Percentiles rank a stretch among this genome's conserved stretches.
Evolutionary conservation across 345 rosid species (phyloP).

Genomic region (Linum trigynum): DNA sequence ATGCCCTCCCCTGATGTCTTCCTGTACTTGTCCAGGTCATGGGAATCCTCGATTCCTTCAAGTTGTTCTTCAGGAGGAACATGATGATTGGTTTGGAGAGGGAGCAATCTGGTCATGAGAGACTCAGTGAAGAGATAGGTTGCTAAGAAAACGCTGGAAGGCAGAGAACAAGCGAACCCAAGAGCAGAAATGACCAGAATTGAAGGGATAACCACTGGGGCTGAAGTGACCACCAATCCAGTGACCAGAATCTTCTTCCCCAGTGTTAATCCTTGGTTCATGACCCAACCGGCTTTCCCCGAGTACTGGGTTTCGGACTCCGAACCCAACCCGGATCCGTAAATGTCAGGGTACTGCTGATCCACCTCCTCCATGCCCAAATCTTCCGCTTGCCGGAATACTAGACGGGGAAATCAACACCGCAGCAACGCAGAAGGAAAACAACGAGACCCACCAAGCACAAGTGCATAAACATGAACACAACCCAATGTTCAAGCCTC

Average conservation of each 20-base stretch:
- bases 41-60: not conserved
- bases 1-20: no score
- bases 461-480: not conserved
- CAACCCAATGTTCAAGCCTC: not conserved
- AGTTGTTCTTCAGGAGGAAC: not conserved
- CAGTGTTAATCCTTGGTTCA: constrained; percentile 33
- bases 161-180: constrained; percentile 49
- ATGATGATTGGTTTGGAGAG: constrained; percentile 6
- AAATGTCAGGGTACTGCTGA: not conserved
- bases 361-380: not conserved
- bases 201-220: constrained; percentile 59
- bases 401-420: not conserved
- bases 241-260: constrained; percentile 54
- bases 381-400: not conserved
- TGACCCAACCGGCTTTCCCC: constrained; percentile 39
- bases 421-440: not conserved
- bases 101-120: constrained; percentile 63
- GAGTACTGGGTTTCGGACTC: not conserved
- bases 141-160: constrained; percentile 52
- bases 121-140: constrained; percentile 60
- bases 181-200: constrained; percentile 45
- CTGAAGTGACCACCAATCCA: constrained; percentile 42
- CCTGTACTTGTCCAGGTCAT: no score
- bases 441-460: not conserved
- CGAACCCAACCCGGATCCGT: not conserved